These are phyloP conservation scores for Yarrowia osloensis DNA, from an alignment of 805 yeast genomes.

Conservation along the genomic window DNA sequence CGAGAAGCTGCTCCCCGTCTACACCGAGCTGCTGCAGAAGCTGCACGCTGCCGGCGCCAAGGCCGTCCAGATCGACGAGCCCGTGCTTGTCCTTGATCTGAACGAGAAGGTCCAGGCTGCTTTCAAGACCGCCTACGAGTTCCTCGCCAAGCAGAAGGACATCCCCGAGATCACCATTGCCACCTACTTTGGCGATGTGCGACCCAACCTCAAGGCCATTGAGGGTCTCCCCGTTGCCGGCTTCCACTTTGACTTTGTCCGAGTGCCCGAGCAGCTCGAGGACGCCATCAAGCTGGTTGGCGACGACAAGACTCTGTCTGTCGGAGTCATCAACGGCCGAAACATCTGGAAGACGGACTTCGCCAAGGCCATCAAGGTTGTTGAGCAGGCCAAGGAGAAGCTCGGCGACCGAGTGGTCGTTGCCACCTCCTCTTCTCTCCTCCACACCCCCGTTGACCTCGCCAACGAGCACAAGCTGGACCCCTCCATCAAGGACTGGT, in stretches of 20 bases:
- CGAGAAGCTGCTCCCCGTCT: slow-evolving; percentile 88
- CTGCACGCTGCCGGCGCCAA: slow-evolving; percentile 93
- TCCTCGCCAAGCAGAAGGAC: slow-evolving; percentile 64
- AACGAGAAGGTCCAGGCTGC: slow-evolving; percentile 81
- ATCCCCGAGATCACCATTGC: slow-evolving; percentile 81
- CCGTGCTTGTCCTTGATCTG: slow-evolving; percentile 90
- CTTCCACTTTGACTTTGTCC: slow-evolving; percentile 94
- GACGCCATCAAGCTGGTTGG: slow-evolving; percentile 68
- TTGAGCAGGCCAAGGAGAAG: slow-evolving; percentile 78
- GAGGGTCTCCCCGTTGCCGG: slow-evolving; percentile 90
- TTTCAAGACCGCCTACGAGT: slow-evolving; percentile 83
- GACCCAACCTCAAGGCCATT: slow-evolving; percentile 91
- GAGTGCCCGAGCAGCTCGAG: slow-evolving; percentile 94
- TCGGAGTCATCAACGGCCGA: slow-evolving; percentile 98
- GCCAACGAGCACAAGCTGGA: slow-evolving; percentile 88
- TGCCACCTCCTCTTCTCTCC: slow-evolving; percentile 93
- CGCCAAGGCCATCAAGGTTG: slow-evolving; percentile 78
- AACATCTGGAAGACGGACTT: slow-evolving; percentile 99
- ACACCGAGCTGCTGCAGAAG: slow-evolving; percentile 83
- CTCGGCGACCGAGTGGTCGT: slow-evolving; percentile 79
- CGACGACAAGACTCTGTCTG: slow-evolving; percentile 79
- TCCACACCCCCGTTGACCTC: slow-evolving; percentile 98
- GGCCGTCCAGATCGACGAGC: slow-evolving; percentile 96
- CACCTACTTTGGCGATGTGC: slow-evolving; percentile 97
- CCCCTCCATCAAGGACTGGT: slow-evolving; percentile 93